These are phyloP conservation scores for Wickerhamomyces tratensis DNA, from an alignment of 805 yeast species.

Conservation along the genomic window DNA sequence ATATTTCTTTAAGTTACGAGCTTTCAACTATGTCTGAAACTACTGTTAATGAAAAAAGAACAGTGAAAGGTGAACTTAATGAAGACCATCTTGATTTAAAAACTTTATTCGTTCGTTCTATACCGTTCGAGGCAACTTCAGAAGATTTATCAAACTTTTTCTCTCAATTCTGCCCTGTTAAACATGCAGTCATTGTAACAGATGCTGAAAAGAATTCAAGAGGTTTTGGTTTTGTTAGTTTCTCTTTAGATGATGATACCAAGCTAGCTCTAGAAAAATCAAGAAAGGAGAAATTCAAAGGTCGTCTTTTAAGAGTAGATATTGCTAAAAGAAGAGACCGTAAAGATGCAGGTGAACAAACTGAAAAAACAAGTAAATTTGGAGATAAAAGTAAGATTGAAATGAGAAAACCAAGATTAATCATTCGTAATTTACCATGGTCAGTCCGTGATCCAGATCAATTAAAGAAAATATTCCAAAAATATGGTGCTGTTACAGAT, in stretches of 20 bases:
- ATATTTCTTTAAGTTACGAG: no score
- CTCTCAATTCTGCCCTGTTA: conserved; percentile 89
- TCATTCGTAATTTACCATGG: conserved; percentile 94
- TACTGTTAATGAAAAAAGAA: conserved; percentile 1
- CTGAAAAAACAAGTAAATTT: conserved; percentile 2
- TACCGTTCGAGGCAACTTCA: conserved; percentile 73
- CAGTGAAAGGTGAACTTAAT: background rate
- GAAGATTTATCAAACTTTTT: conserved; percentile 79
- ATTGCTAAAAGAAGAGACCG: conserved; percentile 91
- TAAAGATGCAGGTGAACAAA: conserved; percentile 14
- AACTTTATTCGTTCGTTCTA: conserved; percentile 77
- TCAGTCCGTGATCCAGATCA: conserved; percentile 72
- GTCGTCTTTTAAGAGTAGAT: conserved; percentile 64
- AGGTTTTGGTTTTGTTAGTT: conserved; percentile 95
- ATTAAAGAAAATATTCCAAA: conserved; percentile 58
- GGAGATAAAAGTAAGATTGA: conserved; percentile 33
- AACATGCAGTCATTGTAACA: conserved; percentile 85
- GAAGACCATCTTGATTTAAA: conserved; percentile 27
- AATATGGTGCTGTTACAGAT: conserved; percentile 81
- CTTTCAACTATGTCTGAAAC: background rate
- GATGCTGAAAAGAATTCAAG: conserved; percentile 70
- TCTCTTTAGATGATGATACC: conserved; percentile 79
- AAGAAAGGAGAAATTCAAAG: conserved; percentile 56
- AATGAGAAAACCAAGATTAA: conserved; percentile 77
- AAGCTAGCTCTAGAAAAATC: conserved; percentile 60